Percentiles rank a stretch among this genome's conserved stretches.
Evolutionary conservation across 345 rosid genomes (phyloP).

Genomic region (Noccaea bulbosa): DNA sequence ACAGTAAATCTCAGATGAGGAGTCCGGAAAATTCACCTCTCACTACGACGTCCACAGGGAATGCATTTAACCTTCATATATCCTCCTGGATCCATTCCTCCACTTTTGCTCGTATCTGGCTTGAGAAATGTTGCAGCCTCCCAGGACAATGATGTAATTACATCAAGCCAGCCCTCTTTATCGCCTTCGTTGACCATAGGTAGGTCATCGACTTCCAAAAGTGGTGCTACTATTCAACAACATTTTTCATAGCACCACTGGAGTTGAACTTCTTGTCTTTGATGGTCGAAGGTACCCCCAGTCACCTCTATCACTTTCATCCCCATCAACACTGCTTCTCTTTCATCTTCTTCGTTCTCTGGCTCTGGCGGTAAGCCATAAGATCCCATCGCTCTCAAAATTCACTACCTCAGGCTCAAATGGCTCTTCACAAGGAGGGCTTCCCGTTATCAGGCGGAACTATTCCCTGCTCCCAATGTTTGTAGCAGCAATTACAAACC

Average conservation of each 20-base stretch:
- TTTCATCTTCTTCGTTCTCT: constrained; percentile 92
- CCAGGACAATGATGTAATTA: constrained; percentile 85
- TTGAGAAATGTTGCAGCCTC: constrained; percentile 88
- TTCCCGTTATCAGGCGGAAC: constrained; percentile 52
- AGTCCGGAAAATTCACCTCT: no score
- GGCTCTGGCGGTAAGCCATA: constrained; percentile 98
- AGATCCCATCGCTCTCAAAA: constrained; percentile 79
- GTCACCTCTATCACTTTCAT: constrained; percentile 69
- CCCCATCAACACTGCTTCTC: constrained; percentile 70
- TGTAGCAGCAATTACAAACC: constrained; percentile 88
- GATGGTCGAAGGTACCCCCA: constrained; percentile 78
- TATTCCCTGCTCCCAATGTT: constrained; percentile 73
- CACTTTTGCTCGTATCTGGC: constrained; percentile 92
- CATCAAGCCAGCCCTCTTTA: constrained; percentile 78
- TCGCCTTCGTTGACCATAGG: constrained; percentile 68
- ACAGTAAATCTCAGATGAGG: no score
- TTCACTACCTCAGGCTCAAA: constrained; percentile 70
- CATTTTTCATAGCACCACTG: constrained; percentile 74
- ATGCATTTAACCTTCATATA: constrained; percentile 95
- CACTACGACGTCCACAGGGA: constrained; percentile 78
- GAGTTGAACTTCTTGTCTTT: constrained; percentile 59
- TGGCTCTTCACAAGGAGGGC: constrained; percentile 54
- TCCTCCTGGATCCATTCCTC: constrained; percentile 99
- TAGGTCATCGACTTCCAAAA: constrained; percentile 75
- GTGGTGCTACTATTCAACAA: constrained; percentile 81